Conservation (phyloP, 495 filamentous ascomycete species). For the Neurospora sp. region DNA sequence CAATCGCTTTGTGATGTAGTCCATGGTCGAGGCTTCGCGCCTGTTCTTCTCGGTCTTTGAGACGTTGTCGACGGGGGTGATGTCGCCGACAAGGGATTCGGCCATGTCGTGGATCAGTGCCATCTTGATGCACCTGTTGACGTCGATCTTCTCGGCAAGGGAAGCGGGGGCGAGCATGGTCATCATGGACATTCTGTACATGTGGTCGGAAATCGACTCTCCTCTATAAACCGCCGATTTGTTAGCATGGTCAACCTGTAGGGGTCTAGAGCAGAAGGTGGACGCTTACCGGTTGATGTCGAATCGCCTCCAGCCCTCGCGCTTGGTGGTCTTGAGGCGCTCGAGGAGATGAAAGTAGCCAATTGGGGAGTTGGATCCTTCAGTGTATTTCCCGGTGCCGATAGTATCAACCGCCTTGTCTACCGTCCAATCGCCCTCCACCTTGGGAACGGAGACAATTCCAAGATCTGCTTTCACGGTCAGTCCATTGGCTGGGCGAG, state of each 20-base stretch:
- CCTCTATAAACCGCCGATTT: constrained; percentile 20
- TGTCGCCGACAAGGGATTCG: constrained; percentile 87
- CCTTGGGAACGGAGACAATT: constrained; percentile 23
- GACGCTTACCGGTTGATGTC: constrained; percentile 47
- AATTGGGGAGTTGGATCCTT: constrained; percentile 62
- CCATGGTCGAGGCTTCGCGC: constrained; percentile 80
- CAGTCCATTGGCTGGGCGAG: neutral
- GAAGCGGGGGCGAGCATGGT: constrained; percentile 83
- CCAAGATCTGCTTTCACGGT: constrained; percentile 9
- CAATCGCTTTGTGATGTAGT: constrained; percentile 64
- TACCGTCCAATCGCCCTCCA: constrained; percentile 37
- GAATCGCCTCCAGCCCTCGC: constrained; percentile 92
- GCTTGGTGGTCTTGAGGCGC: constrained; percentile 87
- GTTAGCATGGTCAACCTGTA: no score
- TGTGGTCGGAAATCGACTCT: constrained; percentile 94
- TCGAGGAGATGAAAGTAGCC: constrained; percentile 91
- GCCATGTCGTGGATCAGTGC: constrained; percentile 97
- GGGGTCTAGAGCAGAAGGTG: constrained; percentile 2
- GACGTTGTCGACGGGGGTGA: constrained; percentile 78
- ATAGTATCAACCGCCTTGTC: constrained; percentile 39
- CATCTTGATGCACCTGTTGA: constrained; percentile 82
- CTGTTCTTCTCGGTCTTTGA: constrained; percentile 69
- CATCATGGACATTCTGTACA: constrained; percentile 99
- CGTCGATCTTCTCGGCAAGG: constrained; percentile 57
- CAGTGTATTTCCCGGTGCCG: constrained; percentile 35